phyloP scores from a whole-genome alignment of 306 rosid species.

The Quercus alba region DNA sequence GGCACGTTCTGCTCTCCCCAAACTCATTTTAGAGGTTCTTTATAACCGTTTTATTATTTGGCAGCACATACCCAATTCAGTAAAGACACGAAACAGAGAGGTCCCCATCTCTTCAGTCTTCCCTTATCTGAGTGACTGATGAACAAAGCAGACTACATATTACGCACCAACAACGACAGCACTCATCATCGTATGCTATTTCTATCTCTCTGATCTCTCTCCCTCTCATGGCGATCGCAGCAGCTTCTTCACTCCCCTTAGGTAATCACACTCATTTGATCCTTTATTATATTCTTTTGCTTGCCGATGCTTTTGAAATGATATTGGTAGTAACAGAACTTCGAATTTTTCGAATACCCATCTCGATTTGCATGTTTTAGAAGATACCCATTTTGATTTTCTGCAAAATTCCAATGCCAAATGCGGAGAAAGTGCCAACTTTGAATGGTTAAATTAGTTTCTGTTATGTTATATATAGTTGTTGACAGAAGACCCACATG shows the following conservation, averaged over 20 bases:
- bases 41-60: not conserved
- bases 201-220: not conserved
- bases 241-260: constrained; percentile 34
- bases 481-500: constrained; percentile 1
- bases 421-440: not conserved
- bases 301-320: not conserved
- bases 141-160: not conserved
- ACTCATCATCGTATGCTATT: not conserved
- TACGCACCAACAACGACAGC: not conserved
- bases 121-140: not conserved
- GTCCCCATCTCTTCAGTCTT: not conserved
- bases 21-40: not conserved
- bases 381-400: constrained; percentile 6
- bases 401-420: not conserved
- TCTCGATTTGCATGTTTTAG: constrained; percentile 17
- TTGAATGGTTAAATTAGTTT: not conserved
- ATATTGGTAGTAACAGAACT: not conserved
- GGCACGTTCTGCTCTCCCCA: not conserved
- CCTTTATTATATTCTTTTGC: not conserved
- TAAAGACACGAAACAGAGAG: not conserved
- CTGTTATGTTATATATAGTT: not conserved
- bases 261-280: constrained; percentile 28
- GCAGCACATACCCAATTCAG: not conserved
- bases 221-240: constrained; percentile 35
- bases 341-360: constrained; percentile 4